These are phyloP conservation scores for Phytophthora agathidicida DNA, from an alignment of 352 stramenopile species.

Conservation along the genomic window DNA sequence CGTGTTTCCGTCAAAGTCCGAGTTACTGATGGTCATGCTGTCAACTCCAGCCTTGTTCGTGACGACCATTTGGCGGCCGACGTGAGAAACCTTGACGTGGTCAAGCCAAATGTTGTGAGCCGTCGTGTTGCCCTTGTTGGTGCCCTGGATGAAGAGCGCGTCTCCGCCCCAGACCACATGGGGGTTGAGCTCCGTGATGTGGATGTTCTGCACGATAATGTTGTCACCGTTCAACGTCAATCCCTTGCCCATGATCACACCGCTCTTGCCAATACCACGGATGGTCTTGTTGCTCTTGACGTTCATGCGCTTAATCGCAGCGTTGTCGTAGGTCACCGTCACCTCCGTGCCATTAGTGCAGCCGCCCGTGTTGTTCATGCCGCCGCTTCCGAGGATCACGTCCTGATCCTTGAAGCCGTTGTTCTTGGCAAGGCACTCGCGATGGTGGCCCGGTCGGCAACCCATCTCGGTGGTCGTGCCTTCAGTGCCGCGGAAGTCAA, in stretches of 20 bases:
- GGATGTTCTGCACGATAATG: conserved; percentile 56
- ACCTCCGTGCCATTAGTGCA: conserved; percentile 40
- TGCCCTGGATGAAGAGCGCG: conserved; percentile 30
- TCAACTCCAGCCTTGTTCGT: conserved; percentile 37
- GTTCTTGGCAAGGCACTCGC: conserved; percentile 42
- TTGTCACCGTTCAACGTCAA: conserved; percentile 41
- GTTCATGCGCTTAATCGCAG: conserved; percentile 30
- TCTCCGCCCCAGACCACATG: conserved; percentile 46
- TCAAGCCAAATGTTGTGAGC: conserved; percentile 55
- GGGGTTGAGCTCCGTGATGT: conserved; percentile 58
- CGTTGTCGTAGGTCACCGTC: conserved; percentile 31
- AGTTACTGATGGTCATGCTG: conserved; percentile 58
- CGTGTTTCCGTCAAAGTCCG: conserved; percentile 55
- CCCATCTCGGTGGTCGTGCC: conserved; percentile 40
- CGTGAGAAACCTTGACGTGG: conserved; percentile 48
- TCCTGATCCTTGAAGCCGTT: conserved; percentile 46
- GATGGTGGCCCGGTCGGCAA: conserved; percentile 35
- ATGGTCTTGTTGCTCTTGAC: conserved; percentile 51
- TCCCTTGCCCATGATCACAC: conserved; percentile 49
- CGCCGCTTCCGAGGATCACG: conserved; percentile 44
- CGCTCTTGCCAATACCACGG: conserved; percentile 40
- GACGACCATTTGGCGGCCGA: conserved; percentile 53
- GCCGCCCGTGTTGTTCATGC: conserved; percentile 55
- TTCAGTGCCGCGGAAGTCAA: conserved; percentile 48
- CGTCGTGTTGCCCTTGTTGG: conserved; percentile 22